These are phyloP conservation scores for Macaranga tanarius DNA, from an alignment of 441 rosid genomes.

Conservation along the genomic window DNA sequence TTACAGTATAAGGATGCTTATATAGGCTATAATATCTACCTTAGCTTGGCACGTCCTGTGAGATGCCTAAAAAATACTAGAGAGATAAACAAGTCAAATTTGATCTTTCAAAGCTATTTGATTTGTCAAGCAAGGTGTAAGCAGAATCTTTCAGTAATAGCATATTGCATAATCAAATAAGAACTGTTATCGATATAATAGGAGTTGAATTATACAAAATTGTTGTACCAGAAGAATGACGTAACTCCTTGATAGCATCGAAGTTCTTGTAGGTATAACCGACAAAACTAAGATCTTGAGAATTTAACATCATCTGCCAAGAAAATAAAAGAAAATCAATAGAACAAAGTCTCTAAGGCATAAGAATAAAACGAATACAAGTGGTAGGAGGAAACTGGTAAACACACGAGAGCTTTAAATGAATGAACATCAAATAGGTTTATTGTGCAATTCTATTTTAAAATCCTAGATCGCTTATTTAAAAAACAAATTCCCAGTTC, in stretches of 20 bases:
- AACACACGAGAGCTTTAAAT: neutral
- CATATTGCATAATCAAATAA: conserved; percentile 9
- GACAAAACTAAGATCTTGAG: conserved; percentile 84
- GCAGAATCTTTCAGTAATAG: conserved; percentile 1
- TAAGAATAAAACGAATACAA: neutral
- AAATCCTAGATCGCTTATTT: neutral
- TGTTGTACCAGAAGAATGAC: conserved; percentile 55
- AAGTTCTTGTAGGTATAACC: conserved; percentile 96
- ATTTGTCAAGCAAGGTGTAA: neutral
- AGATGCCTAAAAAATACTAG: neutral
- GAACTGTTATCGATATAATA: neutral
- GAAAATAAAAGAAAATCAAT: conserved; percentile 15
- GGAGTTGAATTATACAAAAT: conserved; percentile 1
- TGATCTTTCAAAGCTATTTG: neutral
- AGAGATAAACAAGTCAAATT: neutral
- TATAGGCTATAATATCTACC: neutral
- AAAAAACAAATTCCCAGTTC: neutral
- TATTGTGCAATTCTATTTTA: neutral
- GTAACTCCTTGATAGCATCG: conserved; percentile 75
- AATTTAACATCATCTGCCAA: conserved; percentile 56
- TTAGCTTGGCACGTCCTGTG: neutral
- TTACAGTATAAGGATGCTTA: neutral
- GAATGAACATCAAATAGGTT: conserved; percentile 6
- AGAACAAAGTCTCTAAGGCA: conserved; percentile 3
- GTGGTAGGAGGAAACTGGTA: neutral